Evolutionary conservation across 108 stramenopile genomes (phyloP).

Genomic region (Cyclotella kingstonii): DNA sequence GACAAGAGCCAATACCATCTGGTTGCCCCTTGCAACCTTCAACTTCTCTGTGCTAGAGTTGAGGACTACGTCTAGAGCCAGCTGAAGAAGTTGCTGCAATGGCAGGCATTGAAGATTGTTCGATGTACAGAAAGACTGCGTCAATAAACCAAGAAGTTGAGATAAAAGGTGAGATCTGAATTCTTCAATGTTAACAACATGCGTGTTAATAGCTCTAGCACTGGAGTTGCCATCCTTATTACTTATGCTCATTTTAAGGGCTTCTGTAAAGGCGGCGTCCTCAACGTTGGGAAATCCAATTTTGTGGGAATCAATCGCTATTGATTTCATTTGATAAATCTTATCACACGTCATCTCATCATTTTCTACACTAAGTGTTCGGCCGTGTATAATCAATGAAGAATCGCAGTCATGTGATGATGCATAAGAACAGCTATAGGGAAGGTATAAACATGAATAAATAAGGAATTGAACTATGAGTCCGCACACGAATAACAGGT

Average conservation of each 20-base stretch:
- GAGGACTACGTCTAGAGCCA: constrained; percentile 31
- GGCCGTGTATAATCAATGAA: constrained; percentile 58
- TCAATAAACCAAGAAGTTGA: constrained; percentile 11
- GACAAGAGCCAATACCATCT: constrained; percentile 20
- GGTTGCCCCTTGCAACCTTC: constrained; percentile 29
- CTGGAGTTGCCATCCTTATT: too few species aligned
- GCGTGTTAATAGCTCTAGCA: too few species aligned
- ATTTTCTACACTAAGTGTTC: constrained; percentile 44
- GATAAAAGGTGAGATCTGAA: constrained; percentile 29
- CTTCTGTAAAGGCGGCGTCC: constrained; percentile 27
- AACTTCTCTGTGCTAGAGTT: constrained; percentile 29
- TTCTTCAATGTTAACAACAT: constrained; percentile 20
- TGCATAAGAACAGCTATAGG: constrained; percentile 39
- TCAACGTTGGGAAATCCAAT: constrained; percentile 38
- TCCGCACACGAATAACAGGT: too few species aligned
- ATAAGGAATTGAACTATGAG: not conserved
- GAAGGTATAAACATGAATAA: not conserved
- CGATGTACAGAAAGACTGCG: constrained; percentile 2
- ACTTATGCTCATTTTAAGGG: constrained; percentile 21
- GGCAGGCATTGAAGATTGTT: not conserved
- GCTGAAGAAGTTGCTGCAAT: constrained; percentile 23
- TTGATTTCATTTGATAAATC: constrained; percentile 64
- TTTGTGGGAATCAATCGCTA: constrained; percentile 47
- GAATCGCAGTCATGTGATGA: constrained; percentile 22
- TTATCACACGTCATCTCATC: constrained; percentile 57